Conservation (phyloP, 1,284 basidiomycete species). For the Microbotryomycetes sp. region DNA sequence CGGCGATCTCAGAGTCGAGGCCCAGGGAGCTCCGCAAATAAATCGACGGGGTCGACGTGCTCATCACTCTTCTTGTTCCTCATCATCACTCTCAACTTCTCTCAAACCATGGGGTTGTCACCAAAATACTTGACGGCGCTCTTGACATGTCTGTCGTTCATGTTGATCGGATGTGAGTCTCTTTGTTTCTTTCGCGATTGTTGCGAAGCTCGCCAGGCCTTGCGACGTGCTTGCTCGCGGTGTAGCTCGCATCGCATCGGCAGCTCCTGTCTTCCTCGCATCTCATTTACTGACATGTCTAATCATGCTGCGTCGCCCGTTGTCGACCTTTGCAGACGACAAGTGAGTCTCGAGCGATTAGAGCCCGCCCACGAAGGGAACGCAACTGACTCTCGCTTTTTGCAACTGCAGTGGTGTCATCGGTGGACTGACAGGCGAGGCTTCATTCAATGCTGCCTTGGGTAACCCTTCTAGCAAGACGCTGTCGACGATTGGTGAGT, state of each 20-base stretch:
- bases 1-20: too few species aligned
- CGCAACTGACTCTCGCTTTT: too few species aligned
- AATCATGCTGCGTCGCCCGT: too few species aligned
- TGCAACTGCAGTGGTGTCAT: constrained; percentile 36
- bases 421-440: constrained; percentile 36
- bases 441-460: constrained; percentile 36
- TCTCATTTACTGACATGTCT: too few species aligned
- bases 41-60: not conserved
- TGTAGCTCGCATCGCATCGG: too few species aligned
- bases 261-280: too few species aligned
- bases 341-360: too few species aligned
- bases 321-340: too few species aligned
- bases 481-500: constrained; percentile 35
- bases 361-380: too few species aligned
- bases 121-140: constrained; percentile 9
- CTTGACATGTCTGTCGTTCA: constrained; percentile 39
- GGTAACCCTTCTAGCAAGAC: constrained; percentile 27
- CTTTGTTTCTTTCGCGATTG: too few species aligned
- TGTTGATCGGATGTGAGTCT: constrained; percentile 38
- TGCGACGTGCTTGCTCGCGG: too few species aligned
- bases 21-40: not conserved
- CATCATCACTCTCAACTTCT: not conserved
- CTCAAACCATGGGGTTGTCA: not conserved
- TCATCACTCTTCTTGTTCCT: not conserved
- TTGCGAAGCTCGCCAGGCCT: too few species aligned